Evolutionary conservation across 192 early-diverging fungal genomes (phyloP), one percentile per base, ranked within the genome.

Genomic region (Dissophora ornata): DNA sequence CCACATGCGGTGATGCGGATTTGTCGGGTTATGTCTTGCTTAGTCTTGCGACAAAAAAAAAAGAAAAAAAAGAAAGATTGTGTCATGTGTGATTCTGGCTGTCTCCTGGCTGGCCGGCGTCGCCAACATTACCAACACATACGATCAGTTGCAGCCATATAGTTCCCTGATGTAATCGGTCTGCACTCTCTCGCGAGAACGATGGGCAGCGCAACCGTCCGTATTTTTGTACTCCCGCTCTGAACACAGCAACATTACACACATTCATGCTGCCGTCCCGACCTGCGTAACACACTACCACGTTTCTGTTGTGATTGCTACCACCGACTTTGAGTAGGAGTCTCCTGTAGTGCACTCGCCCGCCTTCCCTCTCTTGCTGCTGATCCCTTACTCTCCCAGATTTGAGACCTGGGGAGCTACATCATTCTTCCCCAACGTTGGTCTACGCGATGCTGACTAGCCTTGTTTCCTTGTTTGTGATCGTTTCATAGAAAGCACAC

Each of bases 401-500:
- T n/a, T n/a, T n/a, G n/a, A n/a, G n/a, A n/a, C n/a, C 25, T 57
- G 38, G 41, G 13, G 6, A 57, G 21, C 54, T 25, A 57, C 54
- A 57, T 57, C 54, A 57, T 57, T 41, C 33, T 59, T 59, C 16
- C 42, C 28, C 1, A 47, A 47, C n/a, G n/a, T n/a, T n/a, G n/a
- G n/a, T 32, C 45, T 59, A 10, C 5, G 38, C 42, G 18, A 47
- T n/a, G 38, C 28, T 47, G 25, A 62, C 47, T 42, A 53, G 45
- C 40, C 7, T 58, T 30, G 18, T 53, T 49, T 34, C 1, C 24
- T 46, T 62, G 18, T 29, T 64, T 29, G 10, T 62, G 15, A 41
- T 42, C 33, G 12, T 47, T 44, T 40, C 36, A 15, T 79, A 92
- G 82, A 87, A 92, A 86, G 45, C 73, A 77, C 36, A 77, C 73